Percentiles rank a stretch among this genome's conserved stretches.
These are phyloP conservation scores for Coemansia sp. DNA, from an alignment of 192 early-diverging fungal genomes.

Conservation along the genomic window DNA sequence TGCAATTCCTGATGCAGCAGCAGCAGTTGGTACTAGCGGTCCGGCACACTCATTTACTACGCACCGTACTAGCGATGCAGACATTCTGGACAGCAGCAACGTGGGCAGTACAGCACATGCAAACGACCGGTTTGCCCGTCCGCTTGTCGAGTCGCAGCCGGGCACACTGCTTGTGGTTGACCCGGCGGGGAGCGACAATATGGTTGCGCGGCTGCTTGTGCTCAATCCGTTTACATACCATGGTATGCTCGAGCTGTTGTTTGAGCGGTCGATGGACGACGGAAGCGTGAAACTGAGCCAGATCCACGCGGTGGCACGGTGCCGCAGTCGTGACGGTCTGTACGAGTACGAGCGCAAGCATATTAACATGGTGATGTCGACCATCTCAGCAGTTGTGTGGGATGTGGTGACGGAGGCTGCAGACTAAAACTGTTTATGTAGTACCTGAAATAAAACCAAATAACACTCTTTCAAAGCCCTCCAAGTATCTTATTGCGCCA, in stretches of 20 bases:
- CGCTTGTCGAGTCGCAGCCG: conserved; percentile 37
- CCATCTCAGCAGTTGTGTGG: conserved; percentile 51
- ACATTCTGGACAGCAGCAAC: not conserved
- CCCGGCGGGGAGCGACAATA: conserved; percentile 21
- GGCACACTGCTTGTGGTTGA: conserved; percentile 44
- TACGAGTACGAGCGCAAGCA: conserved; percentile 55
- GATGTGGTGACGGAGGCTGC: conserved; percentile 25
- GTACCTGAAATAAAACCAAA: not conserved
- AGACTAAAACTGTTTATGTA: conserved; percentile 1
- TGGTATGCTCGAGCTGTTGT: conserved; percentile 44
- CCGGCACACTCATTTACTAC: not conserved
- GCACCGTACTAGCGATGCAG: not conserved
- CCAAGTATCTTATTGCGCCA: not conserved
- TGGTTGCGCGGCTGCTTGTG: conserved; percentile 41
- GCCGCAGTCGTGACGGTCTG: conserved; percentile 35
- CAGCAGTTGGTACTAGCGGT: not conserved
- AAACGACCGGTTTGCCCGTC: conserved; percentile 25
- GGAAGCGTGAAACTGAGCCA: conserved; percentile 20
- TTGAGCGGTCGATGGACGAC: conserved; percentile 31
- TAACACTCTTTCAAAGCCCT: too few species aligned
- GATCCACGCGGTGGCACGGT: conserved; percentile 36
- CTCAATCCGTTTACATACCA: conserved; percentile 52
- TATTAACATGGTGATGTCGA: conserved; percentile 50
- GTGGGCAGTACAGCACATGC: not conserved
- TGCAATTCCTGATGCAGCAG: conserved; percentile 5